These are phyloP conservation scores for Phaseolus lunatus DNA, from an alignment of 306 rosid species.

Conservation along the genomic window DNA sequence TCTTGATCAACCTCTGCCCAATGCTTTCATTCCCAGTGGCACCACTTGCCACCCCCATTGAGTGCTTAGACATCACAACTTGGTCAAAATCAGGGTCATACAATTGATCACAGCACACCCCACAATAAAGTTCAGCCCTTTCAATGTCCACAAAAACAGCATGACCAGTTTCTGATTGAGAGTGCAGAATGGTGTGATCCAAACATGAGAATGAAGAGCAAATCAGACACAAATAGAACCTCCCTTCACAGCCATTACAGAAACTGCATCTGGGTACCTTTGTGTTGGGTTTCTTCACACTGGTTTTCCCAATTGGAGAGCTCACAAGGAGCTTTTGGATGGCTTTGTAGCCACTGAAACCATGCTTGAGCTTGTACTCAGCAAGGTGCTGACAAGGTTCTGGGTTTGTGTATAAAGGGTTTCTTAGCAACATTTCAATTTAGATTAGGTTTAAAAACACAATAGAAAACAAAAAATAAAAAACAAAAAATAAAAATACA, in stretches of 20 bases:
- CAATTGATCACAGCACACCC: conserved; percentile 78
- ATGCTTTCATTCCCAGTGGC: conserved; percentile 59
- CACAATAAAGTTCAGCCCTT: conserved; percentile 91
- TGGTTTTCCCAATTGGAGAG: conserved; percentile 69
- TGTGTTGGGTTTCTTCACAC: conserved; percentile 59
- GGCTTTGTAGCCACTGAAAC: conserved; percentile 72
- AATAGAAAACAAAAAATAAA: not conserved
- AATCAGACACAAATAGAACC: conserved; percentile 71
- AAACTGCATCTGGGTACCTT: conserved; percentile 71
- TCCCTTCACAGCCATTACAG: conserved; percentile 74
- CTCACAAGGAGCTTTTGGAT: conserved; percentile 67
- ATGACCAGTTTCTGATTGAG: conserved; percentile 62
- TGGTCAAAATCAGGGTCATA: conserved; percentile 91
- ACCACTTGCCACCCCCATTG: conserved; percentile 43
- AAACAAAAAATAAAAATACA: not conserved
- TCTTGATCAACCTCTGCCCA: conserved; percentile 81
- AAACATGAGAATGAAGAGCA: conserved; percentile 77
- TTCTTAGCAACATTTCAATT: conserved; percentile 58
- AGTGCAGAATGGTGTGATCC: conserved; percentile 67
- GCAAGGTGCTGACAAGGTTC: conserved; percentile 78
- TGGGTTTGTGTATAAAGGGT: conserved; percentile 72
- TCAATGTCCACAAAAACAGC: conserved; percentile 72
- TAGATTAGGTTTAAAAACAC: conserved; percentile 29
- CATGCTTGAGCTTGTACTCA: conserved; percentile 82
- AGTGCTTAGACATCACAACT: conserved; percentile 76